Conservation (phyloP, 768 basidiomycete genomes). For the Hypholoma sublateritium region DNA sequence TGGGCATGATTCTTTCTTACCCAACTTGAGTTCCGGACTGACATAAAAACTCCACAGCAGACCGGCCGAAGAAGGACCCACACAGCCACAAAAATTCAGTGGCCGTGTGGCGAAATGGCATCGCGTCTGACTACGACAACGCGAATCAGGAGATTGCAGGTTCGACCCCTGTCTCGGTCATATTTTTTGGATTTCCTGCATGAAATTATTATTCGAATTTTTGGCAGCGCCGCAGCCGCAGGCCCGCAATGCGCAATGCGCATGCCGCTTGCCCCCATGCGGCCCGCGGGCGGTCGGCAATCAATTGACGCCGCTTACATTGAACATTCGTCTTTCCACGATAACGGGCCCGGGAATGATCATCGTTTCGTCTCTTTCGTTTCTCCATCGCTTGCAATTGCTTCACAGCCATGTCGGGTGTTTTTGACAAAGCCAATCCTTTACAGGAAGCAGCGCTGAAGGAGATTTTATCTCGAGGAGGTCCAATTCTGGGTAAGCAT, state of each 20-base stretch:
- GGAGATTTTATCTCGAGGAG: conserved; percentile 22
- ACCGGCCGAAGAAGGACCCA: no score
- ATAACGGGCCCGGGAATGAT: no score
- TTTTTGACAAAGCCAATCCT: background rate
- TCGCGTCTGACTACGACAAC: conserved; percentile 85
- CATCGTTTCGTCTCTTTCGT: background rate
- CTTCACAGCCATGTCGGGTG: background rate
- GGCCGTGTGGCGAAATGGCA: conserved; percentile 94
- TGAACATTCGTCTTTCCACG: no score
- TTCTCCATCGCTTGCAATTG: background rate
- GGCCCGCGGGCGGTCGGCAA: no score
- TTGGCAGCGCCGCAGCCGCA: no score
- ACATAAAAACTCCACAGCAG: no score
- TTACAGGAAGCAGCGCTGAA: conserved; percentile 13
- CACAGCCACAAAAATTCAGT: conserved; percentile 1
- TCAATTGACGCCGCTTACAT: no score
- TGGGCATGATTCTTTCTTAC: no score
- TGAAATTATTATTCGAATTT: no score
- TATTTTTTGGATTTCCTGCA: conserved; percentile 33
- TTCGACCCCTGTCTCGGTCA: conserved; percentile 87
- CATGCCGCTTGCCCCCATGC: no score
- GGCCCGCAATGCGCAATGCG: no score
- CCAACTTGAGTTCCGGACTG: no score
- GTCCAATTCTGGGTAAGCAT: conserved; percentile 22
- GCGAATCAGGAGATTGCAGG: conserved; percentile 87